These are phyloP conservation scores for Thielaviopsis euricoi DNA, from an alignment of 2,329 filamentous ascomycete species.

Conservation along the genomic window DNA sequence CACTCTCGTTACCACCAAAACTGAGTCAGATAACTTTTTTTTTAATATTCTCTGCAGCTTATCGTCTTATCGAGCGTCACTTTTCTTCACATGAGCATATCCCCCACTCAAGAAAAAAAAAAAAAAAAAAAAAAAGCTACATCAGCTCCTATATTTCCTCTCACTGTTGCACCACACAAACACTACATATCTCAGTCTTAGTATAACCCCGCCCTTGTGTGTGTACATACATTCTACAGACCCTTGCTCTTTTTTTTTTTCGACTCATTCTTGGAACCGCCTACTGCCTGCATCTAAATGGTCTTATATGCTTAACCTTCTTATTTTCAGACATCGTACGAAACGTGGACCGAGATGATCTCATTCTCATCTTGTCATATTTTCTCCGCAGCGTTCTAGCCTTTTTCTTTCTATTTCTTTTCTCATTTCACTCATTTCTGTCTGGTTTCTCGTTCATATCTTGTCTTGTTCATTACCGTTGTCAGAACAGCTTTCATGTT, in stretches of 20 bases:
- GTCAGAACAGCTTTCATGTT: too few species aligned
- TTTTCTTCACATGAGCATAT: too few species aligned
- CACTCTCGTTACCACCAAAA: too few species aligned
- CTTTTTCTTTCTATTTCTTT: neutral
- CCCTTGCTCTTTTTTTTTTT: neutral
- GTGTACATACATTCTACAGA: neutral
- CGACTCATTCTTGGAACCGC: neutral
- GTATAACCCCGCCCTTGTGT: neutral
- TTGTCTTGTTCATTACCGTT: too few species aligned
- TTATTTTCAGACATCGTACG: neutral
- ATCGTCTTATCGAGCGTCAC: too few species aligned
- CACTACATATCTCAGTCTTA: too few species aligned
- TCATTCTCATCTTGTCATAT: constrained; percentile 2
- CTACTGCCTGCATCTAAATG: neutral
- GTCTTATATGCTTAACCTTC: neutral
- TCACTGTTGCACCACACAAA: neutral
- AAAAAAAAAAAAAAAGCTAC: too few species aligned
- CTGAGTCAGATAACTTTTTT: too few species aligned
- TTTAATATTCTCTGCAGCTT: too few species aligned
- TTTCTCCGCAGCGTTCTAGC: neutral
- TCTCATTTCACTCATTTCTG: too few species aligned
- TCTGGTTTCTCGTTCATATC: neutral
- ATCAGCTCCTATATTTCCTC: neutral
- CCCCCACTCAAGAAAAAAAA: too few species aligned
- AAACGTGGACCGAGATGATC: constrained; percentile 1